These are phyloP conservation scores for Cladosporium sp. DNA, from an alignment of 2,329 filamentous ascomycete genomes.

Conservation along the genomic window DNA sequence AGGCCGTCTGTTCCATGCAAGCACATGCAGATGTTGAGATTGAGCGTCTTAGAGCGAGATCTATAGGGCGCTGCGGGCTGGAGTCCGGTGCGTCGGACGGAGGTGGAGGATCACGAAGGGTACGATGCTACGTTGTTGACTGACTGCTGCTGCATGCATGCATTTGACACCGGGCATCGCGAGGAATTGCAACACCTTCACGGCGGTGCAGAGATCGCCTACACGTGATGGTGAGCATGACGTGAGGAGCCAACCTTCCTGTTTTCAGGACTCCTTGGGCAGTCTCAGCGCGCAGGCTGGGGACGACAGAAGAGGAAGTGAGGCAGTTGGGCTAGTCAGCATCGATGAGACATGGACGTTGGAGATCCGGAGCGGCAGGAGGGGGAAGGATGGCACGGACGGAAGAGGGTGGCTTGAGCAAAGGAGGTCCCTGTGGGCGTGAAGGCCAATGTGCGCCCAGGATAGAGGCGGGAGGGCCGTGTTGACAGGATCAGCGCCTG, in stretches of 20 bases:
- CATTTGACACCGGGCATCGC: too few species aligned
- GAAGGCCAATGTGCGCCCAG: constrained; percentile 7
- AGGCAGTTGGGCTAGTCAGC: not conserved
- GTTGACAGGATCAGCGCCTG: not conserved
- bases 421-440: not conserved
- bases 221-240: constrained; percentile 9
- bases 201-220: not conserved
- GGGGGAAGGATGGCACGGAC: not conserved
- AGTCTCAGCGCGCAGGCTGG: not conserved
- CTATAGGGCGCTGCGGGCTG: not conserved
- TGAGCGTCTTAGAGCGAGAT: not conserved
- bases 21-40: constrained; percentile 2
- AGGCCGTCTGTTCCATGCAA: not conserved
- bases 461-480: not conserved
- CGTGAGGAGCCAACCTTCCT: constrained; percentile 3
- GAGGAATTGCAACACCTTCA: not conserved
- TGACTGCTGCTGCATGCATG: too few species aligned
- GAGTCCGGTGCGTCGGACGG: not conserved
- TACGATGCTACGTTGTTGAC: not conserved
- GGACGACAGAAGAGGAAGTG: not conserved
- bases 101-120: constrained; percentile 2
- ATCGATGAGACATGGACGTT: constrained; percentile 13
- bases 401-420: not conserved
- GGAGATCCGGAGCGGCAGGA: constrained; percentile 9
- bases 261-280: constrained; percentile 3